These are phyloP conservation scores for Aureobasidium pullulans DNA, from an alignment of 2,329 filamentous ascomycete species.

Conservation along the genomic window DNA sequence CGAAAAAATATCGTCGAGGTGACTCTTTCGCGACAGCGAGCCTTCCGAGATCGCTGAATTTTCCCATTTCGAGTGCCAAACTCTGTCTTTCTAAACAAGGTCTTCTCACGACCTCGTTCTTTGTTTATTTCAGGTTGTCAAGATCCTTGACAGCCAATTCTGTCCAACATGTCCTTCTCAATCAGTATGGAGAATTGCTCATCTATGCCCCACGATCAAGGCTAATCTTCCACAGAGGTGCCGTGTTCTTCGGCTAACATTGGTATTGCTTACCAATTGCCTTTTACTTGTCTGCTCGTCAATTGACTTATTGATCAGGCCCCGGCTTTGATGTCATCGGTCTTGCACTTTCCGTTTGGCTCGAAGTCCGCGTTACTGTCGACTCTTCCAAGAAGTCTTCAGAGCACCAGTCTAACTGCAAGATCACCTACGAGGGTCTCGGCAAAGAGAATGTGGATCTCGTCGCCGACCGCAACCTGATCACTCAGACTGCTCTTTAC, in stretches of 20 bases:
- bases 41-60: constrained; percentile 5
- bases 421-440: constrained; percentile 81
- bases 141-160: not conserved
- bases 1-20: constrained; percentile 8
- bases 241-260: constrained; percentile 97
- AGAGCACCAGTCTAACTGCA: constrained; percentile 68
- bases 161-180: constrained; percentile 13
- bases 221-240: constrained; percentile 38
- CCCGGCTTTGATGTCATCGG: constrained; percentile 98
- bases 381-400: constrained; percentile 49
- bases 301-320: constrained; percentile 32
- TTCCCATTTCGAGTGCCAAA: not conserved
- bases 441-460: constrained; percentile 73
- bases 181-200: constrained; percentile 10
- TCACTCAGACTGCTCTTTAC: constrained; percentile 90
- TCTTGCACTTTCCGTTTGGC: constrained; percentile 85
- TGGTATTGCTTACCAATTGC: constrained; percentile 35
- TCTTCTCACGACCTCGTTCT: not conserved
- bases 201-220: not conserved
- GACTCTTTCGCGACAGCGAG: constrained; percentile 11
- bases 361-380: constrained; percentile 79
- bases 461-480: constrained; percentile 79
- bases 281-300: not conserved
- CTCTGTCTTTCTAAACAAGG: not conserved
- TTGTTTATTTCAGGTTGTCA: not conserved